Evolutionary conservation across 257 asterid genomes (phyloP).

Genomic region (Rauvolfia tetraphylla): DNA sequence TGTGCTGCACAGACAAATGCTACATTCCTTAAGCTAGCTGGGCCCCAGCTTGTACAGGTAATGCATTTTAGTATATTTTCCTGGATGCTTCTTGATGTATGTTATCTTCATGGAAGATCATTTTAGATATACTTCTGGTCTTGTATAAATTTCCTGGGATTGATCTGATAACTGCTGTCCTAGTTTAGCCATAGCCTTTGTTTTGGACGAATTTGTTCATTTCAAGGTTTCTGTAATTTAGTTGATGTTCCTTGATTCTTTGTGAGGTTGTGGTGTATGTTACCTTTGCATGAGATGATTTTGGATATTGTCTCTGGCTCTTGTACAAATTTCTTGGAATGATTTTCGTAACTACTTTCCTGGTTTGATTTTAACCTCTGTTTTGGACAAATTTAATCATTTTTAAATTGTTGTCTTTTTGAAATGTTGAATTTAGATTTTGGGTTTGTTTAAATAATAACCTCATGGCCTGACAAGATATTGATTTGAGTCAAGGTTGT

Average conservation of each 20-base stretch:
- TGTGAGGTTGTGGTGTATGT: background rate
- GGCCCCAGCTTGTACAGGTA: conserved; percentile 96
- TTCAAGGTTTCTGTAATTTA: background rate
- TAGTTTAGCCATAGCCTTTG: background rate
- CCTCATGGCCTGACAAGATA: background rate
- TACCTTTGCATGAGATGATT: background rate
- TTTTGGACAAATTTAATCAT: background rate
- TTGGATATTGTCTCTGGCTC: background rate
- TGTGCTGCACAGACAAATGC: conserved; percentile 99
- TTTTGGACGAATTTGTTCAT: background rate
- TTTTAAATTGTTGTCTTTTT: background rate
- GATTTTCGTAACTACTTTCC: background rate
- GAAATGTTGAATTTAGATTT: background rate
- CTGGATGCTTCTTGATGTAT: background rate
- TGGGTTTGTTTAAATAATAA: background rate
- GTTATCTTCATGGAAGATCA: background rate
- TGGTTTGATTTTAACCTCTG: background rate
- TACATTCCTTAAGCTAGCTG: conserved; percentile 88
- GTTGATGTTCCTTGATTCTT: background rate
- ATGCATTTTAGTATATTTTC: background rate
- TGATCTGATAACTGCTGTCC: background rate
- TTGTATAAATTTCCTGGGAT: background rate
- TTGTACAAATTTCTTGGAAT: background rate
- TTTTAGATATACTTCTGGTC: background rate
- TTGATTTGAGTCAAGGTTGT: background rate